A percentile compares a stretch with the other conserved stretches of the same genome.
Conservation (phyloP, 805 yeast species). For the Tetrapisispora phaffii region DNA sequence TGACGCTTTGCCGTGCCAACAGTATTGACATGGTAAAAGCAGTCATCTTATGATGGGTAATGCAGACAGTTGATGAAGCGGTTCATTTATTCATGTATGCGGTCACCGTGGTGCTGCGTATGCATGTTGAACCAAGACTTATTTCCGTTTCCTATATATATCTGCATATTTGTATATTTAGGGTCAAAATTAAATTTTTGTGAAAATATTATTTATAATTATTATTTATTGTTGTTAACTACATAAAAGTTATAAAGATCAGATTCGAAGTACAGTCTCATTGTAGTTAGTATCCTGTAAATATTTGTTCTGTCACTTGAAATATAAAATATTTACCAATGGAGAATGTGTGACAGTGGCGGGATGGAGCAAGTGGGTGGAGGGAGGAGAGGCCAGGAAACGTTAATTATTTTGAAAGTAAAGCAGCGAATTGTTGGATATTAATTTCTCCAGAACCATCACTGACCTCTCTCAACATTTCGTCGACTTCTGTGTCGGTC, state of each 20-base stretch:
- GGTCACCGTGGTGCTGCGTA: too few relatives aligned
- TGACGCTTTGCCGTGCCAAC: background rate
- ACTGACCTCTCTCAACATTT: constrained; percentile 92
- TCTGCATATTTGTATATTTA: too few relatives aligned
- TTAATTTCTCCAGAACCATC: constrained; percentile 96
- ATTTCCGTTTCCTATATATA: background rate
- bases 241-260: background rate
- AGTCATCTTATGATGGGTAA: background rate
- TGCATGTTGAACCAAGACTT: too few relatives aligned
- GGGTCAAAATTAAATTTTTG: background rate
- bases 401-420: constrained; percentile 57
- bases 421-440: constrained; percentile 90
- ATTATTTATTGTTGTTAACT: background rate
- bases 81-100: too few relatives aligned
- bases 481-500: constrained; percentile 93
- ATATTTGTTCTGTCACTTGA: too few relatives aligned
- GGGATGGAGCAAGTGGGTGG: background rate
- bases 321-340: too few relatives aligned
- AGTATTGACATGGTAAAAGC: background rate
- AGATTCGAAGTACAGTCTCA: background rate
- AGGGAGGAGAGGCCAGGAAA: background rate
- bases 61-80: too few relatives aligned
- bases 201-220: too few relatives aligned
- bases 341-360: background rate
- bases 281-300: too few relatives aligned